Conservation (phyloP, 345 rosid species). For the Eutrema heterophyllum region DNA sequence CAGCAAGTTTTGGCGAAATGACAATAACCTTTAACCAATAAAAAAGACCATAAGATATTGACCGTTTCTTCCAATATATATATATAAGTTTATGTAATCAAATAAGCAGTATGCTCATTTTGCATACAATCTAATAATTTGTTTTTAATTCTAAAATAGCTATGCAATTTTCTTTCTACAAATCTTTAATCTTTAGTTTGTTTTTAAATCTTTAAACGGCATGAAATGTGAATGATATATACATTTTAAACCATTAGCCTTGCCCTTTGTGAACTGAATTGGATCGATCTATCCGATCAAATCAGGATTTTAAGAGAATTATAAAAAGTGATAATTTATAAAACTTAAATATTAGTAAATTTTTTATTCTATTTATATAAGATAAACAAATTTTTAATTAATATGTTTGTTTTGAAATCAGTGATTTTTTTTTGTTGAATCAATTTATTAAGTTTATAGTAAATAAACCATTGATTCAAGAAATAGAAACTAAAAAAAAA, state of each 20-base stretch:
- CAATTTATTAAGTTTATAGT: no score
- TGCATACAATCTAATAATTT: background rate
- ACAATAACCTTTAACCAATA: background rate
- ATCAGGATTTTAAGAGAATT: background rate
- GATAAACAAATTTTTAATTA: background rate
- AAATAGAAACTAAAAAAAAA: no score
- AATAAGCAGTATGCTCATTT: background rate
- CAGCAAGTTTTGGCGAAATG: background rate
- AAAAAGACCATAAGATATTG: background rate
- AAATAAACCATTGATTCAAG: no score
- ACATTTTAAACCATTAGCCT: no score
- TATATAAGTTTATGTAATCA: no score
- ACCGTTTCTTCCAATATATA: background rate
- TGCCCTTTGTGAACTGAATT: background rate
- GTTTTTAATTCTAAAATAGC: background rate
- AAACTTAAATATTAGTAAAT: no score
- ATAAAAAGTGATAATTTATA: background rate
- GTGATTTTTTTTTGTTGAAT: no score
- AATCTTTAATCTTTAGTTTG: no score
- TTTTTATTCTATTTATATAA: no score
- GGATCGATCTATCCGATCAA: background rate
- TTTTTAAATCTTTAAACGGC: no score
- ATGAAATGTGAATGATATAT: no score
- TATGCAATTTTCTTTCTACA: no score
- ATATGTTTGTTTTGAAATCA: background rate